Percentiles rank a stretch among this genome's conserved stretches.
Conservation (phyloP, 169 alveolate species). For the Cryptosporidium andersoni region DNA sequence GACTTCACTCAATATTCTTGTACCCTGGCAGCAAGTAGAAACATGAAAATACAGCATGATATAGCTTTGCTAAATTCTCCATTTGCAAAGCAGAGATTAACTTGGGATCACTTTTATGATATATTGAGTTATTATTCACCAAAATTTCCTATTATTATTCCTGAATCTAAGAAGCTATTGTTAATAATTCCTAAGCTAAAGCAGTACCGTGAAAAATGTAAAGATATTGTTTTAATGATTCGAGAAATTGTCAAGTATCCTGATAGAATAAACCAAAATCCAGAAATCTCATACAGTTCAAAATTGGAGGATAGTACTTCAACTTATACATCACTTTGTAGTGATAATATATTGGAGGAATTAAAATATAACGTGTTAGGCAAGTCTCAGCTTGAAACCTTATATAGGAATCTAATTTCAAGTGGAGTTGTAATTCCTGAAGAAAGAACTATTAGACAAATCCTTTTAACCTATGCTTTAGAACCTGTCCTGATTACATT, state of each 20-base stretch:
- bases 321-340: not conserved
- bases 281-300: not conserved
- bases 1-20: conserved; percentile 5
- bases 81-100: conserved; percentile 10
- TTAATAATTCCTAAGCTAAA: too few relatives aligned
- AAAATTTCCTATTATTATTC: conserved; percentile 38
- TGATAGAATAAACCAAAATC: not conserved
- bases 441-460: conserved; percentile 24
- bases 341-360: too few relatives aligned
- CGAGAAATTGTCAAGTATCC: not conserved
- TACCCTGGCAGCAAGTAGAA: not conserved
- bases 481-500: conserved; percentile 20
- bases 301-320: conserved; percentile 11
- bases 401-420: not conserved
- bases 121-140: conserved; percentile 49
- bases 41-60: conserved; percentile 23
- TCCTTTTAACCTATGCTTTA: conserved; percentile 25
- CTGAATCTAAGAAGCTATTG: too few relatives aligned
- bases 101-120: conserved; percentile 58
- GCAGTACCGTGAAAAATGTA: too few relatives aligned
- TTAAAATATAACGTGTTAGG: too few relatives aligned
- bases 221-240: not conserved
- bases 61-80: conserved; percentile 5
- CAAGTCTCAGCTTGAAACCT: not conserved
- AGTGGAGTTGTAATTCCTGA: conserved; percentile 42